Evolutionary conservation across 257 asterid genomes (phyloP).

Genomic region (Penstemon eatonii): DNA sequence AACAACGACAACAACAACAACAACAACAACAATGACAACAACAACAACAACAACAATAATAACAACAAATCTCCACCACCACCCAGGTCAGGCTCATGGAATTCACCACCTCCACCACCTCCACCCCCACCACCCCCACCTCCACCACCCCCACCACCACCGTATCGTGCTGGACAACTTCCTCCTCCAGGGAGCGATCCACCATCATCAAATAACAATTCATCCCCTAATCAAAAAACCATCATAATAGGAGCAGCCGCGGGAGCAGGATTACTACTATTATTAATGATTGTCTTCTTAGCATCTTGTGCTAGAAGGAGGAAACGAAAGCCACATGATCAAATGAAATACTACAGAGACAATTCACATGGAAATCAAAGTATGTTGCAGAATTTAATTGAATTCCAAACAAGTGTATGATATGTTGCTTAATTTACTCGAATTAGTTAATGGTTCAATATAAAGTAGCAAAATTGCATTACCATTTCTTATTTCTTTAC

Average conservation of each 20-base stretch:
- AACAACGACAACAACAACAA: neutral
- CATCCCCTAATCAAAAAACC: slow-evolving; percentile 29
- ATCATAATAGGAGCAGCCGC: slow-evolving; percentile 63
- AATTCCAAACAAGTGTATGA: neutral
- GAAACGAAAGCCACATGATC: slow-evolving; percentile 51
- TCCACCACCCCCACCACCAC: slow-evolving; percentile 16
- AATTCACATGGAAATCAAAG: slow-evolving; percentile 43
- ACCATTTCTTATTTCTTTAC: too few relatives aligned
- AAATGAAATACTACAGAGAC: slow-evolving; percentile 59
- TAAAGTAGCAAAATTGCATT: too few relatives aligned
- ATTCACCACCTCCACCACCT: slow-evolving; percentile 26
- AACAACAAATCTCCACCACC: slow-evolving; percentile 31
- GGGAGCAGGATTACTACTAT: slow-evolving; percentile 54
- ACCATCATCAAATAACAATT: slow-evolving; percentile 20
- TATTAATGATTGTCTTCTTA: slow-evolving; percentile 43
- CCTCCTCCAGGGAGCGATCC: neutral
- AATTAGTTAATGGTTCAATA: too few relatives aligned
- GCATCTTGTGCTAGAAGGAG: slow-evolving; percentile 44
- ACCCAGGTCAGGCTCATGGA: slow-evolving; percentile 25
- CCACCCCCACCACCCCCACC: slow-evolving; percentile 40
- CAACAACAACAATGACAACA: neutral
- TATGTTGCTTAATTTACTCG: neutral
- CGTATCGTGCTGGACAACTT: neutral
- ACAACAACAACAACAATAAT: neutral
- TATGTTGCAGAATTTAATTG: slow-evolving; percentile 28